A percentile compares a stretch with the other conserved stretches of the same genome.
These are phyloP conservation scores for Mycena epipterygia DNA, from an alignment of 768 basidiomycete genomes.

Conservation along the genomic window DNA sequence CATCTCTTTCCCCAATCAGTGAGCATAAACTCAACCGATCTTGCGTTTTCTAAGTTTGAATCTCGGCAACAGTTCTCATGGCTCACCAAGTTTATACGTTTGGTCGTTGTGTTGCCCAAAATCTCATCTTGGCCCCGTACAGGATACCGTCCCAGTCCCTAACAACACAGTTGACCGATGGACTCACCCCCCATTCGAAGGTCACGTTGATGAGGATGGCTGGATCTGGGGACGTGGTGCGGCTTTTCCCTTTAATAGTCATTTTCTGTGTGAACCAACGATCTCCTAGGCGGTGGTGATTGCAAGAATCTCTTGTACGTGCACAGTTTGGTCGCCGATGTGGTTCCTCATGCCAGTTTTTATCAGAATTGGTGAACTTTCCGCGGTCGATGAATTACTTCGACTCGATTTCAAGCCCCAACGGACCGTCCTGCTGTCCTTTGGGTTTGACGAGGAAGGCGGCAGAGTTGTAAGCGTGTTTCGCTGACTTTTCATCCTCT, in stretches of 20 bases:
- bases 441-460: slow-evolving; percentile 67
- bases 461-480: slow-evolving; percentile 44
- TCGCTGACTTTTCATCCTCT: slow-evolving; percentile 46
- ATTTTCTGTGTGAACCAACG: neutral
- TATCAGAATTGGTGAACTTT: slow-evolving; percentile 4
- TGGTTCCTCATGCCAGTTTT: neutral
- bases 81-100: slow-evolving; percentile 31
- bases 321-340: neutral
- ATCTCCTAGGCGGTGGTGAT: slow-evolving; percentile 55
- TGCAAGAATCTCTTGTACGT: slow-evolving; percentile 60
- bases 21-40: slow-evolving; percentile 50
- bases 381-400: slow-evolving; percentile 22
- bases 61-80: slow-evolving; percentile 9
- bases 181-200: slow-evolving; percentile 64
- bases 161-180: slow-evolving; percentile 58
- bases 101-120: too few species aligned
- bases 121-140: neutral
- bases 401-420: slow-evolving; percentile 14
- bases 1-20: slow-evolving; percentile 62
- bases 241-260: neutral
- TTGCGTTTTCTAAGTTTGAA: neutral
- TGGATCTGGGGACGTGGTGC: slow-evolving; percentile 65
- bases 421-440: slow-evolving; percentile 24
- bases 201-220: slow-evolving; percentile 53
- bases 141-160: slow-evolving; percentile 66